These are phyloP conservation scores for Candida pseudofarinosa DNA, from an alignment of 805 yeast genomes.

Conservation along the genomic window DNA sequence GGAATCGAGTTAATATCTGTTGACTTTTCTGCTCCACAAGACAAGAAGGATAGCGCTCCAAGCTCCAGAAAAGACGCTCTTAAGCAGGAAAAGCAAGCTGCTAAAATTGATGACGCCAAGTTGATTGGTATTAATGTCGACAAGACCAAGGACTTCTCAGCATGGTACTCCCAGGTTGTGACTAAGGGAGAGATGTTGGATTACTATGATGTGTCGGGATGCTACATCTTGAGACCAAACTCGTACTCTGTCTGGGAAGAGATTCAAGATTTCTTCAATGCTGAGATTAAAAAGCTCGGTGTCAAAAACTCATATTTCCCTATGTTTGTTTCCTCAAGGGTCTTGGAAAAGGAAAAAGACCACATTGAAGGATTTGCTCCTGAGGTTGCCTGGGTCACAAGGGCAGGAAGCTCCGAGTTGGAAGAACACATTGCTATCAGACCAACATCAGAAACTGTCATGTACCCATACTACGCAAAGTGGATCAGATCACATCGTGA, in stretches of 20 bases:
- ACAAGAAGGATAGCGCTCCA: constrained; percentile 25
- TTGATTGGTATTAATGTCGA: constrained; percentile 94
- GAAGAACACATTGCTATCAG: constrained; percentile 99
- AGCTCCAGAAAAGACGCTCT: constrained; percentile 23
- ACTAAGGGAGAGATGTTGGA: constrained; percentile 98
- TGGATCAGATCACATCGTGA: constrained; percentile 99
- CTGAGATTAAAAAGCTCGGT: constrained; percentile 76
- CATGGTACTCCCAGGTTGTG: constrained; percentile 96
- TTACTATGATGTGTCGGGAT: constrained; percentile 97
- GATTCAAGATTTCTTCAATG: constrained; percentile 85
- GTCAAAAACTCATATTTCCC: constrained; percentile 97
- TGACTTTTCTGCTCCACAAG: constrained; percentile 49
- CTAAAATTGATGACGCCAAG: constrained; percentile 78
- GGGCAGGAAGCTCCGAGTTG: constrained; percentile 88
- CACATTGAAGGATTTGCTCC: constrained; percentile 99
- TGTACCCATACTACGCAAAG: constrained; percentile 99
- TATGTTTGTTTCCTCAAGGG: constrained; percentile 91
- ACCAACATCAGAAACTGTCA: constrained; percentile 98
- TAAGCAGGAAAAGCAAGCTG: constrained; percentile 40
- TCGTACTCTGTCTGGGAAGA: constrained; percentile 93
- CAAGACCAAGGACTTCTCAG: constrained; percentile 86
- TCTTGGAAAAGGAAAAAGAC: constrained; percentile 95
- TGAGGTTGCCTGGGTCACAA: constrained; percentile 99
- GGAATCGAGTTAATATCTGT: constrained; percentile 50
- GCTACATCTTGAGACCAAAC: constrained; percentile 95